Base-by-base conservation (phyloP, 352 stramenopile species). In the Phytophthora sansomeana region DNA sequence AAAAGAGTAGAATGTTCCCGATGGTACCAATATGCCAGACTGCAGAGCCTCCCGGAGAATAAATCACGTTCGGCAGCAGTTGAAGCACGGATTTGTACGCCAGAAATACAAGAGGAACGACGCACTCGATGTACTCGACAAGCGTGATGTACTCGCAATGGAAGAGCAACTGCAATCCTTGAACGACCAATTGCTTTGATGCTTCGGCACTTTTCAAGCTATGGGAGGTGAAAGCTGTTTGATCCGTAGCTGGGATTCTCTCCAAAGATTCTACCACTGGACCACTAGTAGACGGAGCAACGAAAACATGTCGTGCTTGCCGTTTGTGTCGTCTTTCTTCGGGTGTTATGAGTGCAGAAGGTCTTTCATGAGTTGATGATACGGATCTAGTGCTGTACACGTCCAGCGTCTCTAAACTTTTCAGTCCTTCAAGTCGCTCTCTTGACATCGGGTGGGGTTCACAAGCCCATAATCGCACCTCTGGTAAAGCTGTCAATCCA, bases 21-120 rank as follows among this genome's bases (percentile, higher is more conserved):
- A 63, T 33, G 5, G 43, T 28, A 2, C 2, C 19, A 19, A 14
- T 30, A 5, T 30, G 1, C 51, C 43, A 68, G 6, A 4, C 19
- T 9, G 14, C 32, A n/a, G 28, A 35, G 1, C 60, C 51, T 19
- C 43, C 16, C 53, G 41, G 33, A 7, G 71, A 58, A 50, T 77
- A 81, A 13, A 44, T n/a, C 16, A 60, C 59, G n/a, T 74, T 73
- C 11, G 78, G 73, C 9, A 84, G 43, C 4, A 67, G 6, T 28
- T 65, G 59, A 3, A 87, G 58, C 21, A 74, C 46, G 4, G 68
- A 26, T 26, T 71, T 59, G 48, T 16, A 38, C 14, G 14, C 14
- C 6, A 38, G 2, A 10, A 38, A 38, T 4, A 38, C 33, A 9
- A 38, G 4, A 6, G 33, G 33, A 4, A 13, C 8, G 2, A 38